Base-by-base conservation (phyloP, 441 rosid species). In the Gossypium gossypioides region DNA sequence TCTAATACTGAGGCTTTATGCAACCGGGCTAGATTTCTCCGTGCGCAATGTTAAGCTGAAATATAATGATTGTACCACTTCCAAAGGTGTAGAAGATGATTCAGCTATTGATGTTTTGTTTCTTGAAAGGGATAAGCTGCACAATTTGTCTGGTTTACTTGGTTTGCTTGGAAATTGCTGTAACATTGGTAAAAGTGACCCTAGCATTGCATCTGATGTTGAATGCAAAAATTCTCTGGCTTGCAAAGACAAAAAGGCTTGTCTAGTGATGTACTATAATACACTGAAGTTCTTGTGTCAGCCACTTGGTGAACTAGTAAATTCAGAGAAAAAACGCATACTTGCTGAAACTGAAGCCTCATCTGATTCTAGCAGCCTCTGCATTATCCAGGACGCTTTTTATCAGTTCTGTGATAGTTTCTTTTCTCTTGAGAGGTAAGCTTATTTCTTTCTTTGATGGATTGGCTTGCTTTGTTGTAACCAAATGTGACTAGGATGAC, bases 261-360 rank as follows among this genome's bases (percentile, higher is more conserved):
- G 75, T 80, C 70, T 80, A 67, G 70, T 40, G 32, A 81, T 81
- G 64, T 89, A 82, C 84, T 68, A 86, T 42, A 81, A 81, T 79
- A 89, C 87, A 71, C 68, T 92, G 84, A 84, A 80, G 77, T 95
- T 91, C 81, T 83, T 92, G 79, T 91, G 98, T 80, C 87, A 85
- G 78, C 96, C 92, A 4, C 89, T 95, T 65, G 90, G 91, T 67
- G 92, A 88, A 75, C 81, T 82, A 72, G 83, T 91, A 56, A 85
- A 87, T 80, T 82, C 79, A 19, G 83, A 84, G 80, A 88, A 85
- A 77, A 83, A 88, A 63, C 79, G 80, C 58, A 76, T 91, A 66
- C 68, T 91, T 69, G 75, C 84, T 72, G 85, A 82, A 81, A 74
- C 73, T 75, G 87, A 81, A 68, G 74, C 70, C 29, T 56, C 83